Conservation (phyloP, 257 asterid species). For the Salvia miltiorrhiza region DNA sequence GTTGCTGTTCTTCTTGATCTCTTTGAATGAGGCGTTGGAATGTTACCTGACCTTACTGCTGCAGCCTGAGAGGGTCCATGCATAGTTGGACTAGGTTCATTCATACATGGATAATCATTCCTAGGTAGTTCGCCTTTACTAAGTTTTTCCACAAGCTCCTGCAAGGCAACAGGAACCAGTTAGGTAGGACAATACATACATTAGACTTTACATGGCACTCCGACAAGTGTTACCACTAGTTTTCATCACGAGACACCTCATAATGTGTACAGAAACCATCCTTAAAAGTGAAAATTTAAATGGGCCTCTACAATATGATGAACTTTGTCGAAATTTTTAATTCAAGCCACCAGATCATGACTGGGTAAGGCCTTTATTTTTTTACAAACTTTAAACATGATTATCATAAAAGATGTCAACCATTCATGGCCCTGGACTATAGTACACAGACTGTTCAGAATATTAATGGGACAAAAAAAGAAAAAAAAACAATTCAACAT, state of each 20-base stretch:
- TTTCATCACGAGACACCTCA: conserved; percentile 5
- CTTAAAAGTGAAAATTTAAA: neutral
- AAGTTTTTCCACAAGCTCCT: conserved; percentile 89
- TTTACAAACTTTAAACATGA: neutral
- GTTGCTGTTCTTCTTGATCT: conserved; percentile 93
- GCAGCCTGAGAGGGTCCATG: conserved; percentile 60
- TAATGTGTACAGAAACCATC: neutral
- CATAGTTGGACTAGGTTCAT: conserved; percentile 87
- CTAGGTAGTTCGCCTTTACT: conserved; percentile 82
- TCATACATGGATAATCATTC: conserved; percentile 93
- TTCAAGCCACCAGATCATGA: neutral
- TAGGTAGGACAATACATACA: neutral
- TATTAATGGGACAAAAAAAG: too few species aligned
- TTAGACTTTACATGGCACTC: neutral
- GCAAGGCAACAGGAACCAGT: conserved; percentile 24
- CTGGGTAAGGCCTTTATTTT: neutral
- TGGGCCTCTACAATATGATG: neutral
- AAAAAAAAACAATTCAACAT: neutral
- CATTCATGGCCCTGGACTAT: neutral
- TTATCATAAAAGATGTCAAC: neutral
- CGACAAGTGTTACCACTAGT: neutral
- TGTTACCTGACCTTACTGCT: conserved; percentile 49
- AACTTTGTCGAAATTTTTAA: neutral
- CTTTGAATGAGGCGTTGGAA: conserved; percentile 84
- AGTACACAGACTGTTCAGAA: neutral